Evolutionary conservation across 2,329 filamentous ascomycete species (phyloP).

Genomic region (Trichoderma arundinaceum): DNA sequence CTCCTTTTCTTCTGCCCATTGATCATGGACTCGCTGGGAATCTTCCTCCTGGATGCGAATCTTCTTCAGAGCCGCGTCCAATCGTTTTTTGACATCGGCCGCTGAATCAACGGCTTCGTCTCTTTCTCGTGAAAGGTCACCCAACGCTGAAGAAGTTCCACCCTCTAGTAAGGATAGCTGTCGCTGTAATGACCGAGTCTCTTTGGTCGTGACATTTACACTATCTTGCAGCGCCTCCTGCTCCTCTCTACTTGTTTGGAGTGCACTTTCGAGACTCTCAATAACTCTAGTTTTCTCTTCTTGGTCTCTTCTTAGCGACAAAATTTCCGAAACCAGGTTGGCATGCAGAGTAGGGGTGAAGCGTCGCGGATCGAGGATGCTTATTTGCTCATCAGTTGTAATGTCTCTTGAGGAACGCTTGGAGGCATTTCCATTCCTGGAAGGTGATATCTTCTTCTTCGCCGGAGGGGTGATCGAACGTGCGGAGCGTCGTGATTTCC

Average conservation of each 20-base stretch:
- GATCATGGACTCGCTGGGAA: slow-evolving; percentile 73
- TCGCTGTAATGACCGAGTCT: slow-evolving; percentile 79
- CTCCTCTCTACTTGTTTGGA: slow-evolving; percentile 75
- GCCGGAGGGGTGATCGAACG: slow-evolving; percentile 69
- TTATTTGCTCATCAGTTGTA: slow-evolving; percentile 69
- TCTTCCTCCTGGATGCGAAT: slow-evolving; percentile 82
- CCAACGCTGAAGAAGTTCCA: slow-evolving; percentile 82
- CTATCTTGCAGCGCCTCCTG: slow-evolving; percentile 71
- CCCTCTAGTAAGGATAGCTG: slow-evolving; percentile 87
- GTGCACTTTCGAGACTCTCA: slow-evolving; percentile 76
- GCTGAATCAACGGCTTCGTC: slow-evolving; percentile 79
- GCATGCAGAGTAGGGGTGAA: slow-evolving; percentile 96
- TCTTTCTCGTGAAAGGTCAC: slow-evolving; percentile 82
- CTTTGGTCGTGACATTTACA: slow-evolving; percentile 69
- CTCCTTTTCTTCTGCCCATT: slow-evolving; percentile 85
- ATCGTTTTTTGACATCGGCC: slow-evolving; percentile 73
- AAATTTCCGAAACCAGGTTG: slow-evolving; percentile 91
- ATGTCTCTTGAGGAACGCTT: slow-evolving; percentile 65
- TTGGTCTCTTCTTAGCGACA: slow-evolving; percentile 83
- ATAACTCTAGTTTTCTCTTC: slow-evolving; percentile 89
- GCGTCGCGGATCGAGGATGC: slow-evolving; percentile 82
- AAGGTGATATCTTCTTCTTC: slow-evolving; percentile 63
- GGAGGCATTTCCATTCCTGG: slow-evolving; percentile 50
- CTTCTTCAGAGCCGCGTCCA: slow-evolving; percentile 80
- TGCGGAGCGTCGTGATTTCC: slow-evolving; percentile 67